Evolutionary conservation across 2,329 filamentous ascomycete genomes (phyloP).

Genomic region (Arthrobotrys sphaeroides): DNA sequence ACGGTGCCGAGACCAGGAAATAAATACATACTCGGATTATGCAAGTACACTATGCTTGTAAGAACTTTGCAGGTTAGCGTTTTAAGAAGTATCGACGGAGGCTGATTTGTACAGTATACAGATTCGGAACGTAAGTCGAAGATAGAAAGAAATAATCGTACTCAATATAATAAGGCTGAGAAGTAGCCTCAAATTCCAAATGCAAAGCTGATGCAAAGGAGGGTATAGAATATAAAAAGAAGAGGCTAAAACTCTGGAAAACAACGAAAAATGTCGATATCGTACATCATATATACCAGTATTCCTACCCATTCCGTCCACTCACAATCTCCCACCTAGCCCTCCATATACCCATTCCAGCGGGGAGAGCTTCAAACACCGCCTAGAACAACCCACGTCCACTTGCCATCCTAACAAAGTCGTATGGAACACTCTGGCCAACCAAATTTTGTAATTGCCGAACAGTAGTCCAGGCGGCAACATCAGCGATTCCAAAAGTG

Average conservation of each 20-base stretch:
- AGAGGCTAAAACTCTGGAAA: not conserved
- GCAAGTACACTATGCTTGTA: too few species aligned
- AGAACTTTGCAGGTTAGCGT: too few species aligned
- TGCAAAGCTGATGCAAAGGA: constrained; percentile 10
- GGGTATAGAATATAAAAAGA: constrained; percentile 32
- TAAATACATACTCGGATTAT: too few species aligned
- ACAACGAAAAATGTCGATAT: constrained; percentile 8
- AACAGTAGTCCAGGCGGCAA: constrained; percentile 83
- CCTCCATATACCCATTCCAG: not conserved
- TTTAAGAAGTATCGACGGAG: too few species aligned
- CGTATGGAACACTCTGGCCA: constrained; percentile 86
- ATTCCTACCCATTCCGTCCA: too few species aligned
- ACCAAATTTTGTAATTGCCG: constrained; percentile 81
- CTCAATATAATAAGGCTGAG: not conserved
- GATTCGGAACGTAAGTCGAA: not conserved
- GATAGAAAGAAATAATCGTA: not conserved
- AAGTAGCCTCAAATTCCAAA: not conserved
- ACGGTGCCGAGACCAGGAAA: too few species aligned
- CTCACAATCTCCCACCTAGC: not conserved
- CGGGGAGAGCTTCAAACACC: not conserved
- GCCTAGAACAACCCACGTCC: constrained; percentile 66
- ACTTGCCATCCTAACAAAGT: constrained; percentile 80
- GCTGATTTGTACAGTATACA: constrained; percentile 23
- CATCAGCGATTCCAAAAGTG: constrained; percentile 80
- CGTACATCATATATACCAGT: constrained; percentile 42